Evolutionary conservation across 345 rosid species (phyloP), one percentile per base, ranked within the genome.

Genomic region (Moringa oleifera): DNA sequence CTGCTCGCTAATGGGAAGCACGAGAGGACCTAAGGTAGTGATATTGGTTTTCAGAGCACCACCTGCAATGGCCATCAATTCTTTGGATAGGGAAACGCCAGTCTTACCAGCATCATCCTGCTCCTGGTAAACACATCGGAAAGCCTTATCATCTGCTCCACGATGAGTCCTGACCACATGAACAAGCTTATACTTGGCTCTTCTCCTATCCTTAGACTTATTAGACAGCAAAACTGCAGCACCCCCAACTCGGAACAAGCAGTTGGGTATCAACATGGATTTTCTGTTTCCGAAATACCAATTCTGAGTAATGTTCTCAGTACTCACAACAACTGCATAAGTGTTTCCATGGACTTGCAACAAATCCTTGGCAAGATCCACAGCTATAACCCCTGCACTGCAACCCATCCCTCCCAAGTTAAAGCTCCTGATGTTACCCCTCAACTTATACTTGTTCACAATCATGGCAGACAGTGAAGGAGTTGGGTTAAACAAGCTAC

Each of bases 361-460:
- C 78, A 87, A 54, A 70, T 82, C 86, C 49, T 79, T 84, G 6
- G 94, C 90, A 4, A 87, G 74, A 72, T 82, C 90, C 41, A 87
- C 60, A 0, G 88, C 81, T 9, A 87, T 82, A 18, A 87, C 78
- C 31, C 94, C 86, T 54, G 94, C 94, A 73, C 90, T 87, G 66
- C 94, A 87, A 17, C 94, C 94, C 94, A 87, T 87, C n/a, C 90
- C 94, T 22, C 94, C 90, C 23, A 87, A 78, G 61, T 76, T 85
- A 31, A 66, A 85, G 63, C 86, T 85, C 73, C 72, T 68, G 24
- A 85, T 71, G 55, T 85, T 84, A 20, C 90, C 86, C 49, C 90
- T 80, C 23, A 87, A 51, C 56, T 76, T 84, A 55, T 82, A 87
- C 49, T 69, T 85, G 12, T 83, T 87, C 60, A 87, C 80, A 33